Evolutionary conservation across 495 filamentous ascomycete species (phyloP).

Genomic region (Hypomontagnella submonticulosa): DNA sequence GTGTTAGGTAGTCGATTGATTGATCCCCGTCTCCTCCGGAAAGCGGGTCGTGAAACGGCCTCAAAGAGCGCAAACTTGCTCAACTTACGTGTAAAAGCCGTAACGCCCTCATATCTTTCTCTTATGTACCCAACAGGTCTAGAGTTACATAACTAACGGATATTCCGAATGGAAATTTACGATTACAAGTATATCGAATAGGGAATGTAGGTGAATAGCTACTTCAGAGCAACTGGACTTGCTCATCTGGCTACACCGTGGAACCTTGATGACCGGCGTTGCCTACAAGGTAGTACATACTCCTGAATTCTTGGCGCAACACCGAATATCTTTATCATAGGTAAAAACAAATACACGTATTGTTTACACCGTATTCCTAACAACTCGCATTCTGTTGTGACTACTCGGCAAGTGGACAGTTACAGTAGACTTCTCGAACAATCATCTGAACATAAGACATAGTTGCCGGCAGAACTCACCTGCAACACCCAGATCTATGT

Average conservation of each 20-base stretch:
- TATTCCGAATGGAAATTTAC: not conserved
- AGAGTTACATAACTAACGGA: not conserved
- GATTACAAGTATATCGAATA: not conserved
- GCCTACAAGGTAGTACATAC: constrained; percentile 4
- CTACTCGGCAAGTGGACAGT: too few relatives aligned
- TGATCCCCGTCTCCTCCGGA: not conserved
- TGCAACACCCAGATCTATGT: too few relatives aligned
- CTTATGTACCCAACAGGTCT: constrained; percentile 7
- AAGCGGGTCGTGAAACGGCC: constrained; percentile 40
- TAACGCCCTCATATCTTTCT: constrained; percentile 1
- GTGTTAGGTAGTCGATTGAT: not conserved
- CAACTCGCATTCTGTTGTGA: too few relatives aligned
- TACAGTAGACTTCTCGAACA: too few relatives aligned
- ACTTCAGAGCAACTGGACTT: not conserved
- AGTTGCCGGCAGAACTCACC: too few relatives aligned
- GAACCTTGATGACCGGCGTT: constrained; percentile 33
- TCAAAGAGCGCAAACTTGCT: constrained; percentile 47
- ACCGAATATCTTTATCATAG: too few relatives aligned
- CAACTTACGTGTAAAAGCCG: constrained; percentile 21
- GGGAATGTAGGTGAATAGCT: constrained; percentile 3
- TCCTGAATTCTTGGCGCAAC: not conserved
- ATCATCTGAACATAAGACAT: too few relatives aligned
- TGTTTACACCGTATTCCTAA: too few relatives aligned
- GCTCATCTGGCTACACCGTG: constrained; percentile 7
- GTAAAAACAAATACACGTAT: too few relatives aligned